phyloP scores from a whole-genome alignment of 2,329 filamentous ascomycete genomes.

The Neopestalotiopsis sp. region DNA sequence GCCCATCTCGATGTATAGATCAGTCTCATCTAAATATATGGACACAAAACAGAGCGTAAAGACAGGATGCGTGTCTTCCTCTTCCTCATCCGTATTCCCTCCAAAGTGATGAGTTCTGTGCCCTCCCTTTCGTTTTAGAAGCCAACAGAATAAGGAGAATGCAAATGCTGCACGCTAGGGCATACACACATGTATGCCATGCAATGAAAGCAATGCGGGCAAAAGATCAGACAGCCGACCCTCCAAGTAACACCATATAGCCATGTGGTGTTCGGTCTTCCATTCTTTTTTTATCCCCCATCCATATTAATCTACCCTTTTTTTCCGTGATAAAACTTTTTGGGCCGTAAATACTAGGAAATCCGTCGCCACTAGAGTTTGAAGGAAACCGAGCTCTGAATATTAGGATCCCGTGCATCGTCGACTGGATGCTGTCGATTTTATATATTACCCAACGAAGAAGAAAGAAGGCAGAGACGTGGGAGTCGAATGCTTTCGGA shows the following conservation, averaged over 20 bases:
- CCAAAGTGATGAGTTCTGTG: background rate
- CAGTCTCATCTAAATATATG: conserved; percentile 9
- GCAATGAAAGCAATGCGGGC: conserved; percentile 8
- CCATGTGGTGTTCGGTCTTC: conserved; percentile 3
- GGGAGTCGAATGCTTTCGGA: background rate
- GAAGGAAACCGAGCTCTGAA: background rate
- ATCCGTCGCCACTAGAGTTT: background rate
- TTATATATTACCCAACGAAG: background rate
- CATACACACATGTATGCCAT: conserved; percentile 10
- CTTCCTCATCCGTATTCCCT: background rate
- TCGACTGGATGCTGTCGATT: background rate
- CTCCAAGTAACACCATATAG: background rate
- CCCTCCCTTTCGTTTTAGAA: background rate
- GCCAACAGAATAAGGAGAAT: background rate
- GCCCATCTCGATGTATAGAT: conserved; percentile 4
- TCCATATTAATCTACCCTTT: conserved; percentile 5
- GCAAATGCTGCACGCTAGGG: conserved; percentile 16
- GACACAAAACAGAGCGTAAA: conserved; percentile 6
- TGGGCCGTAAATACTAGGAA: background rate
- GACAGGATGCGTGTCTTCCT: background rate
- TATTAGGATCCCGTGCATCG: background rate
- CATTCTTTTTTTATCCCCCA: conserved; percentile 6
- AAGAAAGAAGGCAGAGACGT: background rate
- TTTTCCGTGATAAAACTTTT: conserved; percentile 9
- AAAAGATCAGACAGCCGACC: conserved; percentile 11